phyloP scores from a whole-genome alignment of 805 yeast species.

The Torulaspora microellipsoides region DNA sequence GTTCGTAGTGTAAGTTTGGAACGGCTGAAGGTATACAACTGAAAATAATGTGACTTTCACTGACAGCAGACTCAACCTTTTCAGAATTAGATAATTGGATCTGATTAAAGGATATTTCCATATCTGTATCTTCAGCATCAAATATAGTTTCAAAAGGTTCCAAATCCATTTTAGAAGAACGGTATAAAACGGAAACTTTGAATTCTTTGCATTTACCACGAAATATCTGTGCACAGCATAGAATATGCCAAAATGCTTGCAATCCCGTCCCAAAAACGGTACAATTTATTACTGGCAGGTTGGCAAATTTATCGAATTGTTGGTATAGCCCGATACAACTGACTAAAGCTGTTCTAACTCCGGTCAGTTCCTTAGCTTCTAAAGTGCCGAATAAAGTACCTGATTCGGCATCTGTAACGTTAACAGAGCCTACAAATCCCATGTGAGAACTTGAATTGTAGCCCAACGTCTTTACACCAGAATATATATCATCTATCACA shows the following conservation, averaged over 20 bases:
- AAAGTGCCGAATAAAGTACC: constrained; percentile 52
- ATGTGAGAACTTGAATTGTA: constrained; percentile 44
- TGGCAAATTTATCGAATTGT: constrained; percentile 16
- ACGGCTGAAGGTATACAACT: constrained; percentile 58
- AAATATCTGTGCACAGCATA: constrained; percentile 9
- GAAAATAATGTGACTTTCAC: constrained; percentile 45
- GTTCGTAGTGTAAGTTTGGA: constrained; percentile 40
- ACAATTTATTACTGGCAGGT: constrained; percentile 12
- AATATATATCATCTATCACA: constrained; percentile 46
- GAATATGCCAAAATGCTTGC: constrained; percentile 61
- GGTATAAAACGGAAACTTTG: constrained; percentile 41
- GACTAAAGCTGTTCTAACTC: constrained; percentile 62
- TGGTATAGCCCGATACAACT: constrained; percentile 43
- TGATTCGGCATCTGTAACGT: constrained; percentile 45
- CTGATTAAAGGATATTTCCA: constrained; percentile 31
- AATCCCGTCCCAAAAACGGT: constrained; percentile 57
- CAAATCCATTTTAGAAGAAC: constrained; percentile 38
- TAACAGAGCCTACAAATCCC: constrained; percentile 57
- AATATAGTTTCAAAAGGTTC: constrained; percentile 43
- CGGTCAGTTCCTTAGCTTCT: constrained; percentile 57
- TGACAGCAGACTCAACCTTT: constrained; percentile 27
- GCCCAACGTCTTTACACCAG: constrained; percentile 55
- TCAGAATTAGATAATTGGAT: constrained; percentile 24
- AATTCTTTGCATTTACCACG: constrained; percentile 21
- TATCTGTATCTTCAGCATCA: constrained; percentile 24